Conservation (phyloP, 106 monocot species). For the Vanilla planifolia region DNA sequence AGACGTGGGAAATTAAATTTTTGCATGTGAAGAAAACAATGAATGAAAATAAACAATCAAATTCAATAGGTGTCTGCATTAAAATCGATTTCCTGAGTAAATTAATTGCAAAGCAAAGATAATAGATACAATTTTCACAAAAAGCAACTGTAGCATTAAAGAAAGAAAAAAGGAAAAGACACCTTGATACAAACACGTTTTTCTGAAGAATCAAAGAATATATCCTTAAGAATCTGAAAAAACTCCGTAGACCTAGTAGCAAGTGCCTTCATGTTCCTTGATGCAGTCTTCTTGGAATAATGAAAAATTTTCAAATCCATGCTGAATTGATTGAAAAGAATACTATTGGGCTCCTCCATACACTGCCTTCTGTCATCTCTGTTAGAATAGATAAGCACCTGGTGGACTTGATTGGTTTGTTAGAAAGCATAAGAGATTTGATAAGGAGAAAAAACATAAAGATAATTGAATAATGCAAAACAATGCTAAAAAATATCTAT, state of each 20-base stretch:
- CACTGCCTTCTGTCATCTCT: conserved; percentile 7
- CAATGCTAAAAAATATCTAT: background rate
- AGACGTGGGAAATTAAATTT: too few relatives aligned
- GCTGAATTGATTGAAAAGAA: conserved; percentile 11
- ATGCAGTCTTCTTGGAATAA: conserved; percentile 49
- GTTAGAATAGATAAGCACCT: conserved; percentile 75
- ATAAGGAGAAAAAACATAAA: background rate
- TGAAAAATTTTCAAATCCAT: conserved; percentile 6
- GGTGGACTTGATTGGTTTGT: background rate
- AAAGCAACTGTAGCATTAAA: background rate
- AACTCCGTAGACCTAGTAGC: conserved; percentile 51
- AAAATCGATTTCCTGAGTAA: too few relatives aligned
- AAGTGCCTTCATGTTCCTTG: conserved; percentile 52
- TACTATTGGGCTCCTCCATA: conserved; percentile 5
- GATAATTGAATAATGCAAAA: background rate
- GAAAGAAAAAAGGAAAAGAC: background rate
- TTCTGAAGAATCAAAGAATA: conserved; percentile 57
- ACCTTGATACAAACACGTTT: conserved; percentile 67
- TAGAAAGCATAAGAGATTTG: background rate
- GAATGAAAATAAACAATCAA: too few relatives aligned
- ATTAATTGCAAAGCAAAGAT: background rate
- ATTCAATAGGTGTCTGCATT: too few relatives aligned
- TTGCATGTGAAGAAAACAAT: too few relatives aligned
- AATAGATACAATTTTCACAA: background rate
- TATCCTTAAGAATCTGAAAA: conserved; percentile 37